Conservation (phyloP, 148 eudicot species). For the Fallopia convolvulus region DNA sequence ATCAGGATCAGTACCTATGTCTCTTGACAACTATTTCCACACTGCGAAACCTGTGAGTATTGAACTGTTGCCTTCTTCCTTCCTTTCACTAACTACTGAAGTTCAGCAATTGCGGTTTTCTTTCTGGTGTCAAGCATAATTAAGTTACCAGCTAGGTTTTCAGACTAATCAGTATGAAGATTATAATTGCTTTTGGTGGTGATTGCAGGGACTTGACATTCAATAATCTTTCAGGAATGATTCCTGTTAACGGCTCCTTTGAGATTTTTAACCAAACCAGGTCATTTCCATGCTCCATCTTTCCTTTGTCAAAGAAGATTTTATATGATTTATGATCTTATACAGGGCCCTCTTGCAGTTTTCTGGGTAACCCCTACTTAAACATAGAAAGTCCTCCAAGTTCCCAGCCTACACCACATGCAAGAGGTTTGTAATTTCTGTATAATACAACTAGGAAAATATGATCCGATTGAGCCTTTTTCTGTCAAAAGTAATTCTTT, state of each 20-base stretch:
- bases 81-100: not conserved
- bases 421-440: not conserved
- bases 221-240: constrained; percentile 43
- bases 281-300: constrained; percentile 27
- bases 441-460: not conserved
- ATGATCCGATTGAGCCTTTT: not conserved
- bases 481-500: not conserved
- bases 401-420: not conserved
- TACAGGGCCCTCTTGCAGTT: constrained; percentile 37
- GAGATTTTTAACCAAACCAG: constrained; percentile 66
- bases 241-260: constrained; percentile 84
- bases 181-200: not conserved
- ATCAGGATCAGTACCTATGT: constrained; percentile 46
- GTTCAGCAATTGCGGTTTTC: not conserved
- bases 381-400: constrained; percentile 19
- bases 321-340: not conserved
- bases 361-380: constrained; percentile 36
- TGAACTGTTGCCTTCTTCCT: not conserved
- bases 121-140: not conserved
- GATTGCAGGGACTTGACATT: constrained; percentile 67
- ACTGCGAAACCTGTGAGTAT: constrained; percentile 75
- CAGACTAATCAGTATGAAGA: not conserved
- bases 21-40: constrained; percentile 44
- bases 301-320: not conserved
- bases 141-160: not conserved